Evolutionary conservation across 306 rosid species (phyloP).

Genomic region (Sophora flavescens): DNA sequence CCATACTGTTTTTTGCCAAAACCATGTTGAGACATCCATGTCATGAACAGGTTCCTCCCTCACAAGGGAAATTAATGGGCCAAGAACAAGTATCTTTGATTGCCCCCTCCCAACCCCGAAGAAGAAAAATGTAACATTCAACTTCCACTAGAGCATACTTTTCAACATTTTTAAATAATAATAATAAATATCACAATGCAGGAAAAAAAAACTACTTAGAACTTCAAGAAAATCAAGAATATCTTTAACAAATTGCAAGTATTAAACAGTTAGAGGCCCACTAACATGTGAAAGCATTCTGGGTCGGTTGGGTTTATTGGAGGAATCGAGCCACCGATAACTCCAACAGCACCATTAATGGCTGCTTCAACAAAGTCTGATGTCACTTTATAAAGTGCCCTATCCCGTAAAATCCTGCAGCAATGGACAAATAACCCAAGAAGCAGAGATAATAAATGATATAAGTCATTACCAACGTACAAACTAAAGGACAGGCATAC

Average conservation of each 20-base stretch:
- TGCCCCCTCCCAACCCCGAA: constrained; percentile 15
- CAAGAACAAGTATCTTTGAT: constrained; percentile 6
- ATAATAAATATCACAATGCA: constrained; percentile 31
- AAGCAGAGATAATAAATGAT: constrained; percentile 33
- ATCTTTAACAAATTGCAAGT: constrained; percentile 23
- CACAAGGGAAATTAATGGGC: constrained; percentile 2
- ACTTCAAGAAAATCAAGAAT: constrained; percentile 25
- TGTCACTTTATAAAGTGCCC: constrained; percentile 99
- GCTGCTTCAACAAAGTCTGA: constrained; percentile 98
- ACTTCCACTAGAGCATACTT: constrained; percentile 21
- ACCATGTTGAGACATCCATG: constrained; percentile 12
- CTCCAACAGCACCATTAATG: constrained; percentile 92
- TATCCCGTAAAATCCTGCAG: constrained; percentile 90
- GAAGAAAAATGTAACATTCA: constrained; percentile 31
- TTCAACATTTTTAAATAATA: constrained; percentile 22
- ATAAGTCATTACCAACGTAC: constrained; percentile 37
- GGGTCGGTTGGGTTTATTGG: constrained; percentile 99
- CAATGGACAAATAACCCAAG: constrained; percentile 33
- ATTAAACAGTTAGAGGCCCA: constrained; percentile 40
- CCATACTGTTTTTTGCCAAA: constrained; percentile 5
- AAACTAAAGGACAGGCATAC: constrained; percentile 23
- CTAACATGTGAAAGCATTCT: constrained; percentile 99
- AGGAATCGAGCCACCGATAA: constrained; percentile 92
- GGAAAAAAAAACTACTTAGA: not conserved
- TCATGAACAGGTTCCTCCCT: constrained; percentile 31